Conservation (phyloP, 495 filamentous ascomycete species). For the Talaromyces thailandensis region DNA sequence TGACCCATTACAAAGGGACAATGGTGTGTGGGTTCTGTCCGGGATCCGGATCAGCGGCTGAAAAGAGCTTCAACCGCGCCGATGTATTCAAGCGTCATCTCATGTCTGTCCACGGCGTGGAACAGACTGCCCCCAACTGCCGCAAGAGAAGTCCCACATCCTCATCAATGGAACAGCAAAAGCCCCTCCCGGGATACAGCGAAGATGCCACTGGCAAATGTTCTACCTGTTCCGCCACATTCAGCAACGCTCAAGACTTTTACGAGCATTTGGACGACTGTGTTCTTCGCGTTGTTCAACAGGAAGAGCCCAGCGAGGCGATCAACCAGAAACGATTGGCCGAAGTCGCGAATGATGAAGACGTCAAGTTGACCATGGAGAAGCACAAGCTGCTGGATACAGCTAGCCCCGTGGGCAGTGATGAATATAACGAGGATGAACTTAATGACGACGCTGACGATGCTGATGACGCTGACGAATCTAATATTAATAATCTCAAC, state of each 20-base stretch:
- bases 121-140: conserved; percentile 92
- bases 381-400: conserved; percentile 63
- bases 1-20: conserved; percentile 98
- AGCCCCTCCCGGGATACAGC: conserved; percentile 53
- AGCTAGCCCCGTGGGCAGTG: conserved; percentile 30
- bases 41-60: conserved; percentile 79
- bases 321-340: conserved; percentile 84
- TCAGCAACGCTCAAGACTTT: conserved; percentile 93
- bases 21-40: conserved; percentile 99
- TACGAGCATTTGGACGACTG: conserved; percentile 99
- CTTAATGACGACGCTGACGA: conserved; percentile 59
- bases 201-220: conserved; percentile 84
- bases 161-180: conserved; percentile 16
- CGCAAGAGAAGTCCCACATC: conserved; percentile 66
- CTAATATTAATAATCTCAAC: not conserved
- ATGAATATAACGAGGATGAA: conserved; percentile 49
- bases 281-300: conserved; percentile 92
- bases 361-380: conserved; percentile 75
- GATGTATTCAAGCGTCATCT: conserved; percentile 98
- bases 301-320: conserved; percentile 90
- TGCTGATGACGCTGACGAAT: conserved; percentile 8
- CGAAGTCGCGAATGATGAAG: conserved; percentile 74
- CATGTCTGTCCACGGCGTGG: conserved; percentile 86
- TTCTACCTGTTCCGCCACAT: conserved; percentile 86
- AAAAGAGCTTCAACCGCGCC: conserved; percentile 97